Conservation (phyloP, 1,284 basidiomycete genomes). For the Trichosporon coremiiforme region DNA sequence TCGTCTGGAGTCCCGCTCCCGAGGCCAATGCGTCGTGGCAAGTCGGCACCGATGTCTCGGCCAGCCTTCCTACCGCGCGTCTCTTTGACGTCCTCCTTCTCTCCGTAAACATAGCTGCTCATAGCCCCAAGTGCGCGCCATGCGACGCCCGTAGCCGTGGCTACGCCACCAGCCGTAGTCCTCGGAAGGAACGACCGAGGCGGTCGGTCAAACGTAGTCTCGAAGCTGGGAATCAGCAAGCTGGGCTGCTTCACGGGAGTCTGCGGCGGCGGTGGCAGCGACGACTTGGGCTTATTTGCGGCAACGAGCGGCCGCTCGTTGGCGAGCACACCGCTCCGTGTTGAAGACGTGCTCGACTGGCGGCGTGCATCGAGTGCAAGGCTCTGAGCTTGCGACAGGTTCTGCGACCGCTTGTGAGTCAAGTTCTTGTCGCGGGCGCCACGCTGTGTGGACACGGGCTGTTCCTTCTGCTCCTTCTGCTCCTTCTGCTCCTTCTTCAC, state of each 20-base stretch:
- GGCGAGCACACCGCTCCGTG: conserved; percentile 13
- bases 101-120: conserved; percentile 50
- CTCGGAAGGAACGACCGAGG: conserved; percentile 72
- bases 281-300: conserved; percentile 20
- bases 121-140: conserved; percentile 49
- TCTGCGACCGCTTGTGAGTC: conserved; percentile 32
- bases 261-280: conserved; percentile 40
- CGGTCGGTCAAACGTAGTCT: conserved; percentile 75
- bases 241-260: conserved; percentile 62
- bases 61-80: conserved; percentile 53
- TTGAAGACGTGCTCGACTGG: conserved; percentile 36
- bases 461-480: neutral
- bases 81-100: conserved; percentile 46
- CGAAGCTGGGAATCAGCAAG: conserved; percentile 84
- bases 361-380: conserved; percentile 39
- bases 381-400: conserved; percentile 18
- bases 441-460: neutral
- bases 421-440: conserved; percentile 8
- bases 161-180: conserved; percentile 28
- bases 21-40: conserved; percentile 46
- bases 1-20: conserved; percentile 61
- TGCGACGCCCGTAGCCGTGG: conserved; percentile 43
- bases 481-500: neutral
- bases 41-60: conserved; percentile 55
- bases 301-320: conserved; percentile 3